Percentiles rank a stretch among this genome's conserved stretches.
Conservation (phyloP, 1,284 basidiomycete species). For the Apiotrichum domesticum region DNA sequence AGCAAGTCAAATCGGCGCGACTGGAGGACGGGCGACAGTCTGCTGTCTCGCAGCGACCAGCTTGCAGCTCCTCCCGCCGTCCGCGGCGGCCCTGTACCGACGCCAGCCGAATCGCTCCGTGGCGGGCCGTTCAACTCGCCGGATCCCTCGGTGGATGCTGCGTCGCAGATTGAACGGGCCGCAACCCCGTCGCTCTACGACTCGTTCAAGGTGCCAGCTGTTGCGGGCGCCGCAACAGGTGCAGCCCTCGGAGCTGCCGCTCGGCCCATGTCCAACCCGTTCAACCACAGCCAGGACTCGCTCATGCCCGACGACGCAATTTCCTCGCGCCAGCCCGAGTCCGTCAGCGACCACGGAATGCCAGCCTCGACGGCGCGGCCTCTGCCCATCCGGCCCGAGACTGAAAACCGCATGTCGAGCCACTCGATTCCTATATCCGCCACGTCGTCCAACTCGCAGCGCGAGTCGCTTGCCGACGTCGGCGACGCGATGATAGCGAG, state of each 20-base stretch:
- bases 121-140: conserved; percentile 8
- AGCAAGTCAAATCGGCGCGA: not conserved
- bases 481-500: not conserved
- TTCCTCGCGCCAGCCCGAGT: not conserved
- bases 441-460: not conserved
- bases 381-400: not conserved
- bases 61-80: conserved; percentile 3
- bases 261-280: not conserved
- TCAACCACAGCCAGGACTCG: not conserved
- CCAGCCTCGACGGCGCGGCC: not conserved
- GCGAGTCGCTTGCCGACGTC: not conserved
- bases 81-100: conserved; percentile 38
- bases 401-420: not conserved
- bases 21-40: not conserved
- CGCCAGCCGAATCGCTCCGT: conserved; percentile 15
- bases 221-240: not conserved
- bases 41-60: not conserved
- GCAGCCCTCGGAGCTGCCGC: not conserved
- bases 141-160: conserved; percentile 5
- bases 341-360: not conserved
- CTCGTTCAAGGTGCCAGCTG: not conserved
- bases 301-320: not conserved
- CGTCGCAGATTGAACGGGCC: not conserved
- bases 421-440: not conserved
- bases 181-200: not conserved